Evolutionary conservation across 257 asterid genomes (phyloP), one percentile per base, ranked within the genome.

Genomic region (Primulina eburnea): DNA sequence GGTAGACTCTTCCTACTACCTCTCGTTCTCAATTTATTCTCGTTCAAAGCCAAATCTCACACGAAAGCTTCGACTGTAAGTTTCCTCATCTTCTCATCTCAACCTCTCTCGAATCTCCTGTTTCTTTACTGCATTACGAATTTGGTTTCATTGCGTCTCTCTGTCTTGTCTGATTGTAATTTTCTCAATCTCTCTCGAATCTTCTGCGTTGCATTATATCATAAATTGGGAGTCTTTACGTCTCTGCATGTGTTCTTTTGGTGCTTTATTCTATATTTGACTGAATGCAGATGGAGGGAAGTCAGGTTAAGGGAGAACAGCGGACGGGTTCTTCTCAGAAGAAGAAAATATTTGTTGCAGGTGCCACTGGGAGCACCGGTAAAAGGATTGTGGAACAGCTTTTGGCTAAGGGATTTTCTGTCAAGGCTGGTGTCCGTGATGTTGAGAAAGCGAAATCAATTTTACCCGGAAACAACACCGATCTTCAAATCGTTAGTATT

Each of bases 381-480:
- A 90, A 87, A 84, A 89, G 97, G 82, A 85, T 93, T 20, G 97
- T 90, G 74, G 94, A 89, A 81, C 95, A 90, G 88, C 93, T 93
- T 62, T 76, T 93, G 85, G 84, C 89, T 17, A 90, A 84, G 73
- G 97, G 99, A 0, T 93, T 90, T 85, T 85, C 88, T 65, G 97
- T 93, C 37, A 89, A 86, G 76, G 97, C 99, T 57, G 99, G 95
- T 2, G 97, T 93, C 12, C 88, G 99, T 28, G 92, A 90, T 64
- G 68, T 89, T 12, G 90, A 89, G 60, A 93, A 89, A 83, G 99
- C 95, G 18, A 93, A 86, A 80, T 78, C 88, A 5, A n/a, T 73
- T 37, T 82, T 93, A 65, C 77, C 92, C 26, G 82, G 75, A 57
- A 67, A 71, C 65, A 90, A 87, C 73, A 88, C 95, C 40, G 26